Evolutionary conservation across 345 rosid genomes (phyloP).

Genomic region (Pugionium dolabratum): DNA sequence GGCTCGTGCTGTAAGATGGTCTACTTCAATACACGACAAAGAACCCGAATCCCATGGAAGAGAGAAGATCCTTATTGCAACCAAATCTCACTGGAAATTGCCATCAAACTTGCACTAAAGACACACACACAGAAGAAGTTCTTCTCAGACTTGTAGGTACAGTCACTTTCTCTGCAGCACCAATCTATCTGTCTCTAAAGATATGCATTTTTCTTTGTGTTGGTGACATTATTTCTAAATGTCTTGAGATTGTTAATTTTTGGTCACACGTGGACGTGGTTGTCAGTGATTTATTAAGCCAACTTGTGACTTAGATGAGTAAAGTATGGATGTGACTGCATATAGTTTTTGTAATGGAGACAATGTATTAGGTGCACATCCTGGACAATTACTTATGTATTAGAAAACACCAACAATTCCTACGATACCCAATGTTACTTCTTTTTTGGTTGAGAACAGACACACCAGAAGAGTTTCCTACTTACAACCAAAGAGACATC

Average conservation of each 20-base stretch:
- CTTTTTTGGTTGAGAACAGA: too few species aligned
- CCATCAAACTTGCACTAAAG: constrained; percentile 53
- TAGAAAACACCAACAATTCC: constrained; percentile 20
- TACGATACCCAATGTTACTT: constrained; percentile 17
- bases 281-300: constrained; percentile 29
- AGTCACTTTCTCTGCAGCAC: constrained; percentile 34
- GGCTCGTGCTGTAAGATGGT: constrained; percentile 81
- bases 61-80: constrained; percentile 73
- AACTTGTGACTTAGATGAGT: constrained; percentile 38
- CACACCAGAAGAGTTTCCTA: too few species aligned
- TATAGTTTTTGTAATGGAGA: constrained; percentile 31
- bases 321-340: constrained; percentile 42
- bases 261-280: constrained; percentile 32
- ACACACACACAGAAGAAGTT: constrained; percentile 15
- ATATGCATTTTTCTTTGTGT: constrained; percentile 24
- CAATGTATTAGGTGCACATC: constrained; percentile 35
- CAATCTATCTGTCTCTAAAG: constrained; percentile 17
- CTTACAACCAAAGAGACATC: too few species aligned
- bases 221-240: constrained; percentile 38
- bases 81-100: constrained; percentile 64
- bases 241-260: constrained; percentile 40
- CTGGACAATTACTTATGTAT: constrained; percentile 24
- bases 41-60: constrained; percentile 75
- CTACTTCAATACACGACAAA: constrained; percentile 53
- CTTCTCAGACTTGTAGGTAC: constrained; percentile 49